Evolutionary conservation across 1,284 basidiomycete species (phyloP).

Genomic region (Ceratobasidium sp.): DNA sequence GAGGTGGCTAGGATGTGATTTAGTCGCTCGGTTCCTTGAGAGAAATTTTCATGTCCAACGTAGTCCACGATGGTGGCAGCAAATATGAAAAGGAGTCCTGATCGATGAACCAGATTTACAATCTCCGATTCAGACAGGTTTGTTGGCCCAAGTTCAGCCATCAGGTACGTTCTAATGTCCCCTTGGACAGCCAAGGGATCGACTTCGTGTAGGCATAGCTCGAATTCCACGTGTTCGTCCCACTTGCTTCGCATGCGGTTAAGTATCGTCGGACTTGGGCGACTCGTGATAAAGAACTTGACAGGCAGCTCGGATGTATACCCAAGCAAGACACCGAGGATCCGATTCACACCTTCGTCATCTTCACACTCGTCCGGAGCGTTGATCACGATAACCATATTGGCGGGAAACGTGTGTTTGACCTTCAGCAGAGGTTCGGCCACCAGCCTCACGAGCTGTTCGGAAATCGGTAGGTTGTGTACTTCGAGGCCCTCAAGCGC

Average conservation of each 20-base stretch:
- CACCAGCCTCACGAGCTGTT: background rate
- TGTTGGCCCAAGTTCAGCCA: too few species aligned
- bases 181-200: too few species aligned
- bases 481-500: background rate
- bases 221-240: too few species aligned
- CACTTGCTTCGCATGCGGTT: too few species aligned
- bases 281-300: background rate
- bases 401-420: too few species aligned
- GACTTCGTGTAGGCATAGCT: too few species aligned
- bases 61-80: background rate
- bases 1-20: background rate
- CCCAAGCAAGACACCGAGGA: background rate
- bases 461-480: background rate
- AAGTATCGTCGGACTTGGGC: too few species aligned
- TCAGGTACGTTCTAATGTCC: too few species aligned
- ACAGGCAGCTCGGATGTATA: background rate
- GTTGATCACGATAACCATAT: too few species aligned
- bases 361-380: too few species aligned
- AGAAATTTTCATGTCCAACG: background rate
- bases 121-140: background rate
- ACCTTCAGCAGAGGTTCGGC: too few species aligned
- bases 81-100: background rate
- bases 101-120: background rate
- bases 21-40: too few species aligned
- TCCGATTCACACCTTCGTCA: background rate